Base-by-base conservation (phyloP, 352 stramenopile species). In the Pythium periplocum region DNA sequence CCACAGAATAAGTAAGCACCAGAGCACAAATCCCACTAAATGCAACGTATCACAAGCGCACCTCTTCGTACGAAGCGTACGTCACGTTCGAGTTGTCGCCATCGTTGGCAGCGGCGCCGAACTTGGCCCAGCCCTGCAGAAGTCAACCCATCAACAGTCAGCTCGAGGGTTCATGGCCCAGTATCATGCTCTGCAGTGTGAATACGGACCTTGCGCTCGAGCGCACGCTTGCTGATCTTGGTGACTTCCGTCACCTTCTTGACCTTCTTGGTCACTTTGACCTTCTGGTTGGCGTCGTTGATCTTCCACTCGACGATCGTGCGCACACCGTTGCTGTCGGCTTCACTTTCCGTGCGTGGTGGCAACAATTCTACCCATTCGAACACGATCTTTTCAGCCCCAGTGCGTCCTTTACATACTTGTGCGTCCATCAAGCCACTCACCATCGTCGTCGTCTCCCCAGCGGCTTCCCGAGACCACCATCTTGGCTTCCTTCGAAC, bases 251-350 rank as follows among this genome's bases (percentile, higher is more conserved):
- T 88, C 32, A 95, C 75, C 61, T 89, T 93, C 69, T 95, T 89
- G 10, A 95, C 73, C 55, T 90, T 91, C 68, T 92, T 96, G 45
- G 84, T 96, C n/a, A 96, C 66, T 61, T 95, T 94, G 31, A 96
- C 85, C 68, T 93, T 95, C 53, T 95, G 84, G n/a, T 81, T 78
- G 26, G 80, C 73, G 30, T 95, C 86, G 60, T 96, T 92, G 60
- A 87, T 68, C 73, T 95, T 96, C 82, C 83, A 95, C 63, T 93
- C 82, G n/a, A 96, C 71, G 48, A 96, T 78, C 65, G 85, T 88
- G 51, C 82, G 83, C 34, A 96, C 78, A 34, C 86, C 86, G 45
- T 89, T 80, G 49, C 72, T 61, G 64, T 95, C 86, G 40, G 82
- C 77, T 47, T 91, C 86, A 60, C 74, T 90, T 56, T 93, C 85